These are phyloP conservation scores for Nicotiana undulata DNA, from an alignment of 257 asterid genomes.

Conservation along the genomic window DNA sequence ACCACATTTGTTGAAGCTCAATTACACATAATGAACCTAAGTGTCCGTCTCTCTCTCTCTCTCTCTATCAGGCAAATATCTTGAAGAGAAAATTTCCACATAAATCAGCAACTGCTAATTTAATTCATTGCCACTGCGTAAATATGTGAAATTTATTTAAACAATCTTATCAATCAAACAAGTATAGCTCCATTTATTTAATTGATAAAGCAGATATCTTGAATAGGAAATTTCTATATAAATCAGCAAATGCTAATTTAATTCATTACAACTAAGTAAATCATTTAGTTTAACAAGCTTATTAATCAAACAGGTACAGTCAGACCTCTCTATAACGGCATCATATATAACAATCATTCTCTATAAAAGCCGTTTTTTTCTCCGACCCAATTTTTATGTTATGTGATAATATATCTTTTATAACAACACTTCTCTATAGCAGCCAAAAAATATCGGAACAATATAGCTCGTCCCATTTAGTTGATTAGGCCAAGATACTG, in stretches of 20 bases:
- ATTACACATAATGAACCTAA: neutral
- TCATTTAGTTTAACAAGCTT: constrained; percentile 1
- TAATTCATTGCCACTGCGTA: constrained; percentile 11
- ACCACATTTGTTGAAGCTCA: neutral
- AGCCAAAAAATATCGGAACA: no score
- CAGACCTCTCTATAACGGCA: no score
- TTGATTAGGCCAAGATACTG: neutral
- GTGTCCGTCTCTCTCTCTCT: neutral
- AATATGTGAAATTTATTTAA: constrained; percentile 1
- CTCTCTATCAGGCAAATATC: neutral
- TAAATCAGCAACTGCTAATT: constrained; percentile 1
- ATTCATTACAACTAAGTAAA: constrained; percentile 12
- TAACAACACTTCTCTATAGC: no score
- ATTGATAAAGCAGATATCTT: neutral
- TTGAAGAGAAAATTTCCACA: neutral
- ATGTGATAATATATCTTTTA: no score
- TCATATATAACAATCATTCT: no score
- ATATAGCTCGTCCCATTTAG: constrained; percentile 8
- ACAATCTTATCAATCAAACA: constrained; percentile 15
- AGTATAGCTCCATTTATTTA: constrained; percentile 5
- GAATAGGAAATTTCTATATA: neutral
- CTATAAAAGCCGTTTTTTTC: no score
- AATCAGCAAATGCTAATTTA: constrained; percentile 4
- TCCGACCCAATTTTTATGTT: no score
- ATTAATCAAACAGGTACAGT: constrained; percentile 1